A percentile compares a stretch with the other conserved stretches of the same genome.
phyloP scores from a whole-genome alignment of 1,284 basidiomycete genomes.

The Apiotrichum veenhuisii region DNA sequence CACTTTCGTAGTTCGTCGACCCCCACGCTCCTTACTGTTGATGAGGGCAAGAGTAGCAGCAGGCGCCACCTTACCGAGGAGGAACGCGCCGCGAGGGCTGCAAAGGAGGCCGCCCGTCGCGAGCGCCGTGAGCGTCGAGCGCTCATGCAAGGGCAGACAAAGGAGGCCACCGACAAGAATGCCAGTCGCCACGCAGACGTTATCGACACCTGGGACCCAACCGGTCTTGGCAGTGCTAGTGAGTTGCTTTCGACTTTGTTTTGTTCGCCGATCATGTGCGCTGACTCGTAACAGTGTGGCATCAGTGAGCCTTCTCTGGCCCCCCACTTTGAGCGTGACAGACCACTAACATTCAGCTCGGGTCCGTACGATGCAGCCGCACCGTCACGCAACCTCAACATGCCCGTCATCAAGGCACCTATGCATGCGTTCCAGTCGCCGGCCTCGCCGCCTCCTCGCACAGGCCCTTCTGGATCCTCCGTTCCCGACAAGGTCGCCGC shows the following conservation, averaged over 20 bases:
- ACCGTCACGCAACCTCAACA: conserved; percentile 46
- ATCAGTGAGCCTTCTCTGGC: conserved; percentile 35
- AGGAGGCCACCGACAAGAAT: conserved; percentile 40
- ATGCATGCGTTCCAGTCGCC: conserved; percentile 42
- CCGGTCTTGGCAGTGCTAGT: conserved; percentile 47
- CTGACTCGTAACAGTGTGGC: conserved; percentile 40
- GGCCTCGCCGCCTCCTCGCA: conserved; percentile 6
- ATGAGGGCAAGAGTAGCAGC: not conserved
- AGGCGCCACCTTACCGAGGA: not conserved
- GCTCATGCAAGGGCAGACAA: conserved; percentile 24
- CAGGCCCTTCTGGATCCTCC: not conserved
- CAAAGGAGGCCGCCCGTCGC: not conserved
- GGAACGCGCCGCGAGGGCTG: not conserved
- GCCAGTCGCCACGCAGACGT: conserved; percentile 47
- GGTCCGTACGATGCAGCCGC: conserved; percentile 51
- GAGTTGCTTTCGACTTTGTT: conserved; percentile 18
- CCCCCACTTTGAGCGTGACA: too few relatives aligned
- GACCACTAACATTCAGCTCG: conserved; percentile 25
- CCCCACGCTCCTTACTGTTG: not conserved
- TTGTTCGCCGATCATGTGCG: not conserved
- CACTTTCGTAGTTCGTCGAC: not conserved
- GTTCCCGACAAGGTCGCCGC: not conserved
- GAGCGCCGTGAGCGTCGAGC: conserved; percentile 8
- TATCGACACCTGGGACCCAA: conserved; percentile 50
- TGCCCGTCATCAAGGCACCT: conserved; percentile 37